Conservation (phyloP, 441 rosid genomes). For the Biscutella laevigata region DNA sequence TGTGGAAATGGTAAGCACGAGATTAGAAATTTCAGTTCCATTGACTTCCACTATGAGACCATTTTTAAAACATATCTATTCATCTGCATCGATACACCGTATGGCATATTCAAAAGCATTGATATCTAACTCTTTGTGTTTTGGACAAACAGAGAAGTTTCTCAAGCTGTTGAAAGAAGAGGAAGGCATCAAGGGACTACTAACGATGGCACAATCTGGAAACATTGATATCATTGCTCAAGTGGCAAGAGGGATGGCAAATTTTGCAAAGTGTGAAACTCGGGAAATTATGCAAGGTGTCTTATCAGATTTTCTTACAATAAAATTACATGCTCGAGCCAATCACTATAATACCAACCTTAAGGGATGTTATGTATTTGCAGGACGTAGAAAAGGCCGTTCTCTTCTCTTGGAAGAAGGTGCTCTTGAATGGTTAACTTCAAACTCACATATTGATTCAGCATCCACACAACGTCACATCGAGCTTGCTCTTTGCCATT, state of each 20-base stretch:
- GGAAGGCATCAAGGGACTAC: constrained; percentile 66
- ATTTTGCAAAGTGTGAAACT: constrained; percentile 92
- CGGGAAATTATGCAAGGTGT: constrained; percentile 70
- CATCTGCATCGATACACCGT: constrained; percentile 1
- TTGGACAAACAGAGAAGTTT: constrained; percentile 45
- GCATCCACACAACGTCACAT: constrained; percentile 69
- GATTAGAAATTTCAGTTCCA: background rate
- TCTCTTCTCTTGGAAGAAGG: constrained; percentile 73
- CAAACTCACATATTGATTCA: constrained; percentile 43
- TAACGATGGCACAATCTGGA: constrained; percentile 50
- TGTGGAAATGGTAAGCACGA: constrained; percentile 73
- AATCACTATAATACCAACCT: background rate
- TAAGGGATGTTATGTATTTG: constrained; percentile 14
- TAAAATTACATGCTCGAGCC: background rate
- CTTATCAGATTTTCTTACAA: constrained; percentile 5
- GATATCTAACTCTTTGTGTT: constrained; percentile 5
- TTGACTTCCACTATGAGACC: background rate
- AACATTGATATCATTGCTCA: constrained; percentile 69
- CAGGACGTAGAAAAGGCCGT: constrained; percentile 66
- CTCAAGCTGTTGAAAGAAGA: constrained; percentile 66
- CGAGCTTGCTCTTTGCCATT: constrained; percentile 91
- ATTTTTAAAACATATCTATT: background rate
- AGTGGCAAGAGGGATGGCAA: constrained; percentile 90
- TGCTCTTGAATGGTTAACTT: constrained; percentile 64
- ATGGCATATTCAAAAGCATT: background rate